Conservation (phyloP, 2,329 filamentous ascomycete species). For the Hirsutella rhossiliensis region DNA sequence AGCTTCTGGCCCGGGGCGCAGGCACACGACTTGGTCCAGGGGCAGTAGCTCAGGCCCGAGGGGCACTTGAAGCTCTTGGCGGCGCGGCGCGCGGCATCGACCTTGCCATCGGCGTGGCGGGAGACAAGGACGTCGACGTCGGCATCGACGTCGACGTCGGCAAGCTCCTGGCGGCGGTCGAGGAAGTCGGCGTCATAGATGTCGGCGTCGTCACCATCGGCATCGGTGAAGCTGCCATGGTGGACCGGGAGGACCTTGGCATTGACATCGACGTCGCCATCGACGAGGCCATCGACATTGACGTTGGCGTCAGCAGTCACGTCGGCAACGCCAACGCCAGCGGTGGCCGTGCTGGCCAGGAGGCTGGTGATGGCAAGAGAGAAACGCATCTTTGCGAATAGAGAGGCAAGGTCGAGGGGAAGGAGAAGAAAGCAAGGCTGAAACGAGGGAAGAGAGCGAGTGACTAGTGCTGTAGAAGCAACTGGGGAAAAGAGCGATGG, state of each 20-base stretch:
- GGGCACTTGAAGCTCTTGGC: slow-evolving; percentile 18
- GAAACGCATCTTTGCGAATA: slow-evolving; percentile 17
- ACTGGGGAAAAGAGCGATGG: neutral
- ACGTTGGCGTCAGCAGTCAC: slow-evolving; percentile 11
- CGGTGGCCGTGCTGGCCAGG: slow-evolving; percentile 10
- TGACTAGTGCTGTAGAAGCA: neutral
- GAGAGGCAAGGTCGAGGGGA: neutral
- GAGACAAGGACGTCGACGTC: slow-evolving; percentile 5
- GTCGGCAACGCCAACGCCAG: slow-evolving; percentile 2
- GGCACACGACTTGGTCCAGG: slow-evolving; percentile 28
- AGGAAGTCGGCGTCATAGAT: slow-evolving; percentile 4
- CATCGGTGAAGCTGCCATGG: no score
- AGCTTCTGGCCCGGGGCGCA: slow-evolving; percentile 28
- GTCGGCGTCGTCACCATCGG: neutral
- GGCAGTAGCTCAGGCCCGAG: slow-evolving; percentile 21
- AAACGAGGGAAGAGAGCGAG: no score
- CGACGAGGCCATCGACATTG: slow-evolving; percentile 11
- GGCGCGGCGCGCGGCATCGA: slow-evolving; percentile 9
- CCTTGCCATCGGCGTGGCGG: slow-evolving; percentile 1
- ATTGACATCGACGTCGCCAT: neutral
- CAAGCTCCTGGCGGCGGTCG: neutral
- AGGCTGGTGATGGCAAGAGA: slow-evolving; percentile 14
- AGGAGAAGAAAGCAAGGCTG: neutral
- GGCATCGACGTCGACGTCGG: slow-evolving; percentile 1
- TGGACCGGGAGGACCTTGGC: no score